phyloP scores from a whole-genome alignment of 1,284 basidiomycete species.

The Exobasidium cylindrosporum region DNA sequence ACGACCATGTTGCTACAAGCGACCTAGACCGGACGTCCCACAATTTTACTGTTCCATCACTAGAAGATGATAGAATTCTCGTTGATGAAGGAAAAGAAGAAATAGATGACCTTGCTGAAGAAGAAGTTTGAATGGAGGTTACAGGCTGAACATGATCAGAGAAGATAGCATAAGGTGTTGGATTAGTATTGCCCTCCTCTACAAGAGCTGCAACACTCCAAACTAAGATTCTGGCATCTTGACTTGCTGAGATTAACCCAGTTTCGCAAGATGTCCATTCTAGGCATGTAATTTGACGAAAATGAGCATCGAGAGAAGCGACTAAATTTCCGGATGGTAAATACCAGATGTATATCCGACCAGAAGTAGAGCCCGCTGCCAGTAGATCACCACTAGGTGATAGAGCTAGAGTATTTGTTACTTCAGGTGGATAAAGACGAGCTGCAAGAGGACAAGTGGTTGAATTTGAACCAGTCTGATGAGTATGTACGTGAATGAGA shows the following conservation, averaged over 20 bases:
- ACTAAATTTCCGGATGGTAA: slow-evolving; percentile 4
- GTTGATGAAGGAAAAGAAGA: slow-evolving; percentile 8
- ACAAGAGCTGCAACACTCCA: slow-evolving; percentile 1
- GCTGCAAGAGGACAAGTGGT: slow-evolving; percentile 1
- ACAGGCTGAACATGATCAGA: slow-evolving; percentile 7
- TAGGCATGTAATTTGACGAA: background rate
- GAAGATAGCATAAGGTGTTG: slow-evolving; percentile 3
- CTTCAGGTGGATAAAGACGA: slow-evolving; percentile 2
- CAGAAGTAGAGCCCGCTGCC: slow-evolving; percentile 10
- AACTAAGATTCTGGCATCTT: slow-evolving; percentile 10
- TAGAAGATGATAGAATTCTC: slow-evolving; percentile 1
- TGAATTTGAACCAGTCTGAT: slow-evolving; percentile 2
- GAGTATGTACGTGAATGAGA: slow-evolving; percentile 8
- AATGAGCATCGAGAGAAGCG: slow-evolving; percentile 9
- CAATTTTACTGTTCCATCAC: slow-evolving; percentile 6
- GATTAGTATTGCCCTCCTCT: background rate
- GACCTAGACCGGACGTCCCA: slow-evolving; percentile 6
- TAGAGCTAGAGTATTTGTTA: background rate
- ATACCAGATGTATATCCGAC: slow-evolving; percentile 9
- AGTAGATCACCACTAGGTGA: slow-evolving; percentile 1
- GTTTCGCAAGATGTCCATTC: background rate
- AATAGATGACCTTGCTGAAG: background rate
- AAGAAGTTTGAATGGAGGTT: background rate
- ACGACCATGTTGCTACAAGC: slow-evolving; percentile 5
- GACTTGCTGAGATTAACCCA: slow-evolving; percentile 1